phyloP scores from a whole-genome alignment of 1,139 yeast species.

The Geotrichum carabidarum region DNA sequence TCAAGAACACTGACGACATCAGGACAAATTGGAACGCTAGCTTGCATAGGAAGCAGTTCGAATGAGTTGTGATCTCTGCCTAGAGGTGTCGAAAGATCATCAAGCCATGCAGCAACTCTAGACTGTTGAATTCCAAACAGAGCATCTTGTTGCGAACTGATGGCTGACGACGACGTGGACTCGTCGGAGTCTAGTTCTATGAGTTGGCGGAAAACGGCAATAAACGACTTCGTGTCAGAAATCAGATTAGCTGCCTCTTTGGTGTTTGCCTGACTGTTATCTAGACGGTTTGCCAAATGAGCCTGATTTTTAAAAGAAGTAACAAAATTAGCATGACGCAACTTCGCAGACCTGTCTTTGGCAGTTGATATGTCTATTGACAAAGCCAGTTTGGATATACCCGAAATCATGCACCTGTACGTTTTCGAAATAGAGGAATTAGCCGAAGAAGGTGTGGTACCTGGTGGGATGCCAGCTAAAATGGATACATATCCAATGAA shows the following conservation, averaged over 20 bases:
- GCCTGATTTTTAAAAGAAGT: slow-evolving; percentile 8
- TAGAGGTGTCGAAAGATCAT: slow-evolving; percentile 21
- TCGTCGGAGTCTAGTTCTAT: background rate
- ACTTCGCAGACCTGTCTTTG: slow-evolving; percentile 7
- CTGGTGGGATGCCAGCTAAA: slow-evolving; percentile 32
- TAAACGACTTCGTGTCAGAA: slow-evolving; percentile 10
- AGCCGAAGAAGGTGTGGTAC: slow-evolving; percentile 28
- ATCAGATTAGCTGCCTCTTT: slow-evolving; percentile 12
- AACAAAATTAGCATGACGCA: slow-evolving; percentile 1
- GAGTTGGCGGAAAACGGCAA: slow-evolving; percentile 11
- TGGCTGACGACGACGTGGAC: background rate
- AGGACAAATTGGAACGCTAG: slow-evolving; percentile 23
- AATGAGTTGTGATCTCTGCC: slow-evolving; percentile 20
- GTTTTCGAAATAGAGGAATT: slow-evolving; percentile 26
- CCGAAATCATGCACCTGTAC: slow-evolving; percentile 29
- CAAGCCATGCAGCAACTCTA: slow-evolving; percentile 27
- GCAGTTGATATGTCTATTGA: slow-evolving; percentile 22
- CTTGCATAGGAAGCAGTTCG: slow-evolving; percentile 23
- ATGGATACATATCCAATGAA: slow-evolving; percentile 27
- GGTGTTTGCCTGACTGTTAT: slow-evolving; percentile 6
- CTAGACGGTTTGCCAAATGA: slow-evolving; percentile 11
- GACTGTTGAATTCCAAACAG: slow-evolving; percentile 27
- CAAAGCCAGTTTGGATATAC: slow-evolving; percentile 26
- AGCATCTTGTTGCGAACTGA: background rate
- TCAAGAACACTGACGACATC: slow-evolving; percentile 24